These are phyloP conservation scores for Parietaria judaica DNA, from an alignment of 306 rosid species.

Conservation along the genomic window DNA sequence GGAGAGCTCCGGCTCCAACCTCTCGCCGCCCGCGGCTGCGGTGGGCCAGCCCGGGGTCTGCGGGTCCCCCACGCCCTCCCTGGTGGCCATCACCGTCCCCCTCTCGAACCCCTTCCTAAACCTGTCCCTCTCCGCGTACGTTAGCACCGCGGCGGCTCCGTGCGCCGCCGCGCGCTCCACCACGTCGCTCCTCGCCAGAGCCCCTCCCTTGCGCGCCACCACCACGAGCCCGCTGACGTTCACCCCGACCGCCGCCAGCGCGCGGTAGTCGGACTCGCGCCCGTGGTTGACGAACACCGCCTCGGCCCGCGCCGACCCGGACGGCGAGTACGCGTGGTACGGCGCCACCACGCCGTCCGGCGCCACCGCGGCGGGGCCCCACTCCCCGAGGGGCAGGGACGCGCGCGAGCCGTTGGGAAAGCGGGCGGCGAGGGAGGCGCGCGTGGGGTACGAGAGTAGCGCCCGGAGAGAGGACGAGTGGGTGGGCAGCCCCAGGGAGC, in stretches of 20 bases:
- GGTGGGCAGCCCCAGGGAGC: conserved; percentile 12
- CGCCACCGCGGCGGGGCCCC: neutral
- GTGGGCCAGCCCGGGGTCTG: conserved; percentile 87
- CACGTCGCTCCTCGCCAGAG: conserved; percentile 43
- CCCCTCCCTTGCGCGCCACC: conserved; percentile 45
- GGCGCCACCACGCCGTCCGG: conserved; percentile 38
- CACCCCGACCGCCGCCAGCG: conserved; percentile 37
- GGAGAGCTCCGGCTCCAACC: conserved; percentile 47
- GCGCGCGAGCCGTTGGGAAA: conserved; percentile 32
- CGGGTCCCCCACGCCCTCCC: conserved; percentile 92
- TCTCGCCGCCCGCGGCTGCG: conserved; percentile 65
- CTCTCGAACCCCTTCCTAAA: conserved; percentile 78
- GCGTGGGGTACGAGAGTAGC: conserved; percentile 67
- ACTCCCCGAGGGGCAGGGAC: conserved; percentile 31
- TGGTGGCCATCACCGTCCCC: conserved; percentile 75
- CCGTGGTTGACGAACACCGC: conserved; percentile 77
- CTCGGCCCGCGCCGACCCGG: conserved; percentile 51
- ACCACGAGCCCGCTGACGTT: conserved; percentile 63
- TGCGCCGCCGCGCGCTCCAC: conserved; percentile 59
- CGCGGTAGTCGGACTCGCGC: conserved; percentile 49
- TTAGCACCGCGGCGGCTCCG: conserved; percentile 67
- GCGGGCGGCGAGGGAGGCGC: conserved; percentile 50
- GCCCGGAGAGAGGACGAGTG: conserved; percentile 39
- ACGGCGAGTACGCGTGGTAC: conserved; percentile 91
- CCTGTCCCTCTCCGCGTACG: conserved; percentile 35